A percentile compares a stretch with the other conserved stretches of the same genome.
phyloP scores from a whole-genome alignment of 2,329 filamentous ascomycete species.

The Colletotrichum tanaceti region DNA sequence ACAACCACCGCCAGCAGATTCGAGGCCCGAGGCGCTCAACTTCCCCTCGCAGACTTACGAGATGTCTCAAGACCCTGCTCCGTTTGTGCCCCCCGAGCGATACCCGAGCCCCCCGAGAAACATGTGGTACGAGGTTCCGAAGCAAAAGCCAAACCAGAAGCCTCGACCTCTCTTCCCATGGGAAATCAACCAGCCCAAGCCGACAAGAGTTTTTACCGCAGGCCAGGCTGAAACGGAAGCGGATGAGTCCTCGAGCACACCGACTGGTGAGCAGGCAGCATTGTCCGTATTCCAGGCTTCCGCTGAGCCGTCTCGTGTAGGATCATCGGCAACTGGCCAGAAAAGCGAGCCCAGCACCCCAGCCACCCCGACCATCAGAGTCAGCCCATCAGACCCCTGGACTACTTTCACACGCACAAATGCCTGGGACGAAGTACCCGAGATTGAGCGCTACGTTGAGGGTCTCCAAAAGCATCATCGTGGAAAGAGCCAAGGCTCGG shows the following conservation, averaged over 20 bases:
- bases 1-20: constrained; percentile 71
- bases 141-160: constrained; percentile 64
- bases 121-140: constrained; percentile 89
- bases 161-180: constrained; percentile 87
- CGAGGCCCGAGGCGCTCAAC: constrained; percentile 86
- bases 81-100: constrained; percentile 80
- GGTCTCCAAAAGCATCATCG: constrained; percentile 73
- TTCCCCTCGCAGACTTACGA: constrained; percentile 83
- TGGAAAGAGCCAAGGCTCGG: constrained; percentile 47
- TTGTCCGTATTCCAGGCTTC: constrained; percentile 41
- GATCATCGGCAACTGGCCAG: constrained; percentile 46
- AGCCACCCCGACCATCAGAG: constrained; percentile 59
- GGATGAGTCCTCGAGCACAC: constrained; percentile 46
- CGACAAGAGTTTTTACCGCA: constrained; percentile 71
- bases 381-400: constrained; percentile 72
- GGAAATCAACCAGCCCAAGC: constrained; percentile 76
- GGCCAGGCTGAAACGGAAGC: constrained; percentile 26
- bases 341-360: constrained; percentile 60
- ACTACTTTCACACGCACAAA: constrained; percentile 80
- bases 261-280: constrained; percentile 45
- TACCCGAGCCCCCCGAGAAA: constrained; percentile 87
- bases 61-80: constrained; percentile 81
- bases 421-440: constrained; percentile 92
- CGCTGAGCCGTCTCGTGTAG: constrained; percentile 52
- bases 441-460: constrained; percentile 89